These are phyloP conservation scores for peach (Prunus persica) DNA, from an alignment of 306 rosid genomes.

Conservation along the genomic window Prunus_persica_NCBIv2 NC_034012.1:10674001-10674500, in stretches of 20 bases:
- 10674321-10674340: background rate
- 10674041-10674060: background rate
- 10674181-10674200: background rate
- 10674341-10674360: conserved; percentile 9
- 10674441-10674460: conserved; percentile 78
- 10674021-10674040: background rate
- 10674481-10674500: conserved; percentile 88
- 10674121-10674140: background rate
- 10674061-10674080: background rate
- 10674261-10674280: background rate
- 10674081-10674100: background rate
- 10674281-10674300: background rate
- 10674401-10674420: conserved; percentile 75
- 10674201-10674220: background rate
- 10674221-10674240: background rate
- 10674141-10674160: background rate
- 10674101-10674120: background rate
- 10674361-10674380: conserved; percentile 87
- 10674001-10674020: background rate
- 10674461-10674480: conserved; percentile 91
- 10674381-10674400: conserved; percentile 66
- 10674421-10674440: conserved; percentile 76
- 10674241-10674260: background rate
- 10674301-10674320: background rate
- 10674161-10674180: background rate